Evolutionary conservation across 2,329 filamentous ascomycete species (phyloP).

Genomic region (Neonectria sp.): DNA sequence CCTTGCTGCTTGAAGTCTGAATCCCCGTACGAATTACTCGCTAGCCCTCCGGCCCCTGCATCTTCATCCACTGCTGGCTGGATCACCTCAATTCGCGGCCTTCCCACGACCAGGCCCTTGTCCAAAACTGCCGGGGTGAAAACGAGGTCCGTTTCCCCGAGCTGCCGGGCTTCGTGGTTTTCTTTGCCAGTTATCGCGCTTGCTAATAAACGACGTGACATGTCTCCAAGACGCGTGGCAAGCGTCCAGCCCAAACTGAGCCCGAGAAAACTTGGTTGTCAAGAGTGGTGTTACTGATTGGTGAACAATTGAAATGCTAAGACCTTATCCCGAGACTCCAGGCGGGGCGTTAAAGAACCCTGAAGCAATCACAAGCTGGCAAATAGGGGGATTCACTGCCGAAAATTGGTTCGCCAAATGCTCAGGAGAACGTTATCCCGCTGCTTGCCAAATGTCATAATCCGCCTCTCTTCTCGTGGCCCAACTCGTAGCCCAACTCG

Average conservation of each 20-base stretch:
- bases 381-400: neutral
- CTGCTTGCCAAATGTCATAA: constrained; percentile 20
- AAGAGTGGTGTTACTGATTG: neutral
- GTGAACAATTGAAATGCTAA: neutral
- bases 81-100: neutral
- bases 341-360: constrained; percentile 36
- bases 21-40: neutral
- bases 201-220: neutral
- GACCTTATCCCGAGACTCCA: constrained; percentile 15
- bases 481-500: constrained; percentile 1
- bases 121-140: no score
- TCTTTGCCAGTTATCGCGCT: neutral
- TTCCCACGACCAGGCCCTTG: neutral
- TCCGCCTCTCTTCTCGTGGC: constrained; percentile 3
- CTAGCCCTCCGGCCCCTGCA: neutral
- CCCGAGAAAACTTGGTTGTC: neutral
- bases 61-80: neutral
- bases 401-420: neutral
- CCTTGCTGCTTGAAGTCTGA: constrained; percentile 1
- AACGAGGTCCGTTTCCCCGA: neutral
- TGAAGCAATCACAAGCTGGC: constrained; percentile 23
- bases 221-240: neutral
- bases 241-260: neutral
- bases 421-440: neutral
- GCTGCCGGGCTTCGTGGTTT: neutral